Conservation (phyloP, 1,284 basidiomycete species). For the Volvariella volvacea region DNA sequence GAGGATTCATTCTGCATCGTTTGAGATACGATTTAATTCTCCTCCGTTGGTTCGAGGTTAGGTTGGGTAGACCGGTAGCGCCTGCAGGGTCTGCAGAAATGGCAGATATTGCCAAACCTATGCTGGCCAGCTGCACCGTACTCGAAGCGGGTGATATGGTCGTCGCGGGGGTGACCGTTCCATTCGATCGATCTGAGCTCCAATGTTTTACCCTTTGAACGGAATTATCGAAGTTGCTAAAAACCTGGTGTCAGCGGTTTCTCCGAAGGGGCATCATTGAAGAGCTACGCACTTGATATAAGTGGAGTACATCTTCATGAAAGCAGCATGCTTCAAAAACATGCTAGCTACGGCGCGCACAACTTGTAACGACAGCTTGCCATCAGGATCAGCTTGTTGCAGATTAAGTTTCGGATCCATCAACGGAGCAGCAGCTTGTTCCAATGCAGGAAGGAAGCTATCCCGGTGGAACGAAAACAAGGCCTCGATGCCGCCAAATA, state of each 20-base stretch:
- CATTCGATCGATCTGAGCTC: conserved; percentile 51
- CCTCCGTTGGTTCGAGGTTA: conserved; percentile 74
- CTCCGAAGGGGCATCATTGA: conserved; percentile 1
- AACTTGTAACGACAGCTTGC: conserved; percentile 66
- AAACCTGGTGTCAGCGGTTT: conserved; percentile 7
- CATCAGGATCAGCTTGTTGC: conserved; percentile 59
- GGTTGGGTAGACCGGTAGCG: conserved; percentile 35
- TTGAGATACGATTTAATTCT: conserved; percentile 85
- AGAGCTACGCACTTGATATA: conserved; percentile 93
- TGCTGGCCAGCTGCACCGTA: conserved; percentile 54
- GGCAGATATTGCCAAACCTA: conserved; percentile 54
- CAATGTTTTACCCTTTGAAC: conserved; percentile 82
- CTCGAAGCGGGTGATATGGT: conserved; percentile 55
- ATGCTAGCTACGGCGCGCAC: conserved; percentile 84
- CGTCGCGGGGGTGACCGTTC: conserved; percentile 30
- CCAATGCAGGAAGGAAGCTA: conserved; percentile 87
- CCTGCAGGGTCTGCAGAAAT: conserved; percentile 37
- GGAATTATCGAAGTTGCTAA: conserved; percentile 88
- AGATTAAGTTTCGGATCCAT: conserved; percentile 42
- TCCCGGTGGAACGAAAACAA: conserved; percentile 89
- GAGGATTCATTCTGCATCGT: conserved; percentile 76
- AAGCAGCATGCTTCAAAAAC: conserved; percentile 89
- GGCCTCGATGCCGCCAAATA: conserved; percentile 89
- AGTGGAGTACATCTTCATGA: conserved; percentile 96
- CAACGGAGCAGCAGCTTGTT: conserved; percentile 65